A percentile compares a stretch with the other conserved stretches of the same genome.
These are phyloP conservation scores for Westerdykella aurantiaca DNA, from an alignment of 2,329 filamentous ascomycete species.

Conservation along the genomic window DNA sequence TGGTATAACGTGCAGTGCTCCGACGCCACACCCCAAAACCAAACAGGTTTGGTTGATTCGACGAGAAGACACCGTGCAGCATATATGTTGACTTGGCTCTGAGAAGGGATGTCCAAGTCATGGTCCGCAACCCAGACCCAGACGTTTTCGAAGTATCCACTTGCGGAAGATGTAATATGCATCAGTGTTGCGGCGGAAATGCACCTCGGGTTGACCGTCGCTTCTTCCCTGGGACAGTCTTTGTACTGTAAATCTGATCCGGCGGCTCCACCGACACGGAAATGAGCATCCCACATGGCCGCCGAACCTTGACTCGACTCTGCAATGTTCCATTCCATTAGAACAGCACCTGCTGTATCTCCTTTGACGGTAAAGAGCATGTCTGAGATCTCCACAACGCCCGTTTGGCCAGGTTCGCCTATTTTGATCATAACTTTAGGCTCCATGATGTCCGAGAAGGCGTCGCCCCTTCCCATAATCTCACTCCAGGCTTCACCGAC, in stretches of 20 bases:
- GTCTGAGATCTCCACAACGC: constrained; percentile 15
- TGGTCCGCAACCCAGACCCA: constrained; percentile 85
- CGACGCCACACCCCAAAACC: constrained; percentile 58
- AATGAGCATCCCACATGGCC: constrained; percentile 75
- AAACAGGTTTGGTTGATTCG: constrained; percentile 47
- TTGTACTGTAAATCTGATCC: constrained; percentile 70
- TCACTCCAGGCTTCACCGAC: constrained; percentile 14
- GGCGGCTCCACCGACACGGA: constrained; percentile 70
- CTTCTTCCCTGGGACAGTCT: constrained; percentile 63
- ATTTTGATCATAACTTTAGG: constrained; percentile 14
- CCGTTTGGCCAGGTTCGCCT: constrained; percentile 12
- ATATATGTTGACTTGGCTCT: constrained; percentile 70
- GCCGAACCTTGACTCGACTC: constrained; percentile 15
- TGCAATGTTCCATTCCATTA: constrained; percentile 65
- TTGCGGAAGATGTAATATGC: constrained; percentile 47
- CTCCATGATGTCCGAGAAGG: constrained; percentile 11
- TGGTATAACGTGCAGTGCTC: constrained; percentile 61
- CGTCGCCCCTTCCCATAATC: constrained; percentile 10
- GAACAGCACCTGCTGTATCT: constrained; percentile 56
- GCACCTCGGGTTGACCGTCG: constrained; percentile 53
- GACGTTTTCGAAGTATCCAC: constrained; percentile 71
- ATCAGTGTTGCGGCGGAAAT: constrained; percentile 56
- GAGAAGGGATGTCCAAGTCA: constrained; percentile 66
- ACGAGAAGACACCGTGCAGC: constrained; percentile 75
- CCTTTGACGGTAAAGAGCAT: constrained; percentile 42